Base-by-base conservation (phyloP, 2,329 filamentous ascomycete species). In the Ophiocordyceps robertsii region DNA sequence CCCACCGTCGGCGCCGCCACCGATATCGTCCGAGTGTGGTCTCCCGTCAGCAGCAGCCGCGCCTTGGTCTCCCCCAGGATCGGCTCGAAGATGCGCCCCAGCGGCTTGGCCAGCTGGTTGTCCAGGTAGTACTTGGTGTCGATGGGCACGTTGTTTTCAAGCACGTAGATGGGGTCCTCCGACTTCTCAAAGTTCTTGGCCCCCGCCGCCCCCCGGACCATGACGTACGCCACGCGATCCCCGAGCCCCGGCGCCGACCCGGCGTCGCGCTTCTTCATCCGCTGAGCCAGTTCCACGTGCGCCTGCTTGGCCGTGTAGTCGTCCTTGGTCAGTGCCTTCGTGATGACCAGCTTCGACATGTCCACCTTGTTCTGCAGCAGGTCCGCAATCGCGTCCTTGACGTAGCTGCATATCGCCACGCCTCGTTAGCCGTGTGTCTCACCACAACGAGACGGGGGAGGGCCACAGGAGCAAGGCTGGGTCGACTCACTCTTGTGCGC, bases 331-430 rank as follows among this genome's bases (percentile, higher is more conserved):
- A 98, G 72, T 0, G 92, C 92, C 65, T 98, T 98, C 27, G 92
- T 98, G 56, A 98, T 98, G 60, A 98, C 93, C 16, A 98, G 80
- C 62, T 98, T 96, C 32, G 90, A 95, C 85, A 98, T 94, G 65
- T 98, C 92, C 53, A 98, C 73, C 62, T 94, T 95, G 69, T 98
- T 98, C 58, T 96, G 92, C 33, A 98, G 69, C 16, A 98, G 73
- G 58, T 95, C 88, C 9, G 92, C 84, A 56, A 98, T 98, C 37
- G 84, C 95, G 48, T 92, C 79, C 63, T 95, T 96, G 64, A 98
- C 92, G 55, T 95, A 96, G 49, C 88, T 94, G 19, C 3, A 36
- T 41, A n/a, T 16, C n/a, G 21, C 6, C 12, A n/a, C 19, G 3
- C 4, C 12, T 24, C 19, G 54, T 14, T 30, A 40, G 56, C 72